Conservation (phyloP, 352 stramenopile species). For the Pythium brassicae region DNA sequence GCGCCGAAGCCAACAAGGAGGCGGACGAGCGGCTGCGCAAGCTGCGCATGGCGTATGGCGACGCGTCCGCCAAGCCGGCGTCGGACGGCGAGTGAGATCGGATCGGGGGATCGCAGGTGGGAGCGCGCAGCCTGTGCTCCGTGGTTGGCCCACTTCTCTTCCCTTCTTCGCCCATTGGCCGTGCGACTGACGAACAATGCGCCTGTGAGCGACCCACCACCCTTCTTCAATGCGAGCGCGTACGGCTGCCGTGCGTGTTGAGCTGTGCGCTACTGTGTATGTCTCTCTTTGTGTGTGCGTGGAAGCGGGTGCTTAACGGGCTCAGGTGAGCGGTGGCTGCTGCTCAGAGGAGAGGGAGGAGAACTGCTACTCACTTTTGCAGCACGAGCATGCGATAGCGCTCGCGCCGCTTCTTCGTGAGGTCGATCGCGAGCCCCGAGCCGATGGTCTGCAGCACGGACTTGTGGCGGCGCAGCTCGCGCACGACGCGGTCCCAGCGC, state of each 20-base stretch:
- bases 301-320: too few species aligned
- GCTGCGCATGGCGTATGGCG: constrained; percentile 76
- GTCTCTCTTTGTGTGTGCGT: too few species aligned
- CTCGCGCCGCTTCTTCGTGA: constrained; percentile 59
- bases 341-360: too few species aligned
- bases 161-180: neutral
- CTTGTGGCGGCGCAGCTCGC: constrained; percentile 43
- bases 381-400: constrained; percentile 64
- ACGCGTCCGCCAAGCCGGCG: constrained; percentile 43
- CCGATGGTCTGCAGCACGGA: constrained; percentile 33
- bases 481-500: constrained; percentile 42
- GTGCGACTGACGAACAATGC: neutral
- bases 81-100: constrained; percentile 13
- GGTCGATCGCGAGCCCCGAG: constrained; percentile 48
- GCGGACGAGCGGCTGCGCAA: constrained; percentile 64
- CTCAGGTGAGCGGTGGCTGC: too few species aligned
- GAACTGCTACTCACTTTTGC: constrained; percentile 56
- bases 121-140: neutral
- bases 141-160: neutral
- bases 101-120: neutral
- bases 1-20: constrained; percentile 23
- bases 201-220: neutral
- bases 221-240: neutral
- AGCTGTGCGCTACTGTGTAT: neutral
- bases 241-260: neutral